Conservation (phyloP, 1,139 yeast genomes). For the Blastobotrys ciferrii region DNA sequence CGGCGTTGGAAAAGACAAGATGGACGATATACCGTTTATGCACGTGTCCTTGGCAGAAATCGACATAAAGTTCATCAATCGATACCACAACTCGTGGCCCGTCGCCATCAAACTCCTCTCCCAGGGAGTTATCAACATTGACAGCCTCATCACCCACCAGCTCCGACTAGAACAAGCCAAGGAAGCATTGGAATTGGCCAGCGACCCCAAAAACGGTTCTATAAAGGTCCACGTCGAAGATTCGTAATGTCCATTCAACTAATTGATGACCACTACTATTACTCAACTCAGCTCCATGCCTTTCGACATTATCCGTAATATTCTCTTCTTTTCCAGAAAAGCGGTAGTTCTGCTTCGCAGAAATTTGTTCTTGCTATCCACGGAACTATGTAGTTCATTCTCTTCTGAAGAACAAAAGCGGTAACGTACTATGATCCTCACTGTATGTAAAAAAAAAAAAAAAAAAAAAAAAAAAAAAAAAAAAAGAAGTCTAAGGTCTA, state of each 20-base stretch:
- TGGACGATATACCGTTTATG: constrained; percentile 37
- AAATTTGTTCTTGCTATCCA: too few species aligned
- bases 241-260: background rate
- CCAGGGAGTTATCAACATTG: constrained; percentile 7
- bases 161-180: constrained; percentile 9
- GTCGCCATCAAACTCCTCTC: constrained; percentile 7
- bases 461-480: too few species aligned
- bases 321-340: too few species aligned
- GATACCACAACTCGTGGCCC: constrained; percentile 10
- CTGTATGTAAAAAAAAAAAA: too few species aligned
- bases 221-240: constrained; percentile 6
- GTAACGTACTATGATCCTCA: too few species aligned
- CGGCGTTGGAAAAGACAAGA: constrained; percentile 5
- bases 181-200: constrained; percentile 3
- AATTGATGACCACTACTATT: too few species aligned
- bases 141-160: constrained; percentile 9
- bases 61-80: constrained; percentile 6
- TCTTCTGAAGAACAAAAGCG: too few species aligned
- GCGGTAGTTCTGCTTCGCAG: too few species aligned
- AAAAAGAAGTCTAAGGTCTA: too few species aligned
- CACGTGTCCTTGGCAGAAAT: constrained; percentile 8
- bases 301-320: too few species aligned
- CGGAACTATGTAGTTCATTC: too few species aligned
- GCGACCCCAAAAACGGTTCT: constrained; percentile 5
- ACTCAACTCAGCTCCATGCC: too few species aligned